These are phyloP conservation scores for Lachnellula willkommii DNA, from an alignment of 2,329 filamentous ascomycete genomes.

Conservation along the genomic window DNA sequence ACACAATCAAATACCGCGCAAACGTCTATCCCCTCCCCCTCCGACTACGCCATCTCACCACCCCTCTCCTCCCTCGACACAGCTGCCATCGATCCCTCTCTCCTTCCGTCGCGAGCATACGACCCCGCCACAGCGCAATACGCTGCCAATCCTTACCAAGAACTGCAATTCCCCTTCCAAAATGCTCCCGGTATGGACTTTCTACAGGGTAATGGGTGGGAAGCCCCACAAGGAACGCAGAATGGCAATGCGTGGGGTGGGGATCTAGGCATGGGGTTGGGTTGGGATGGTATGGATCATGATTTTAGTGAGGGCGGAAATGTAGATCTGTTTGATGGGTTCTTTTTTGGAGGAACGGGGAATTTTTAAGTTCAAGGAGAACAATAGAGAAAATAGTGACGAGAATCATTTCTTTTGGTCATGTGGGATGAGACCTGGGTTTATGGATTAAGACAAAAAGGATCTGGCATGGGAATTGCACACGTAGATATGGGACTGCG, in stretches of 20 bases:
- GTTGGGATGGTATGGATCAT: slow-evolving; percentile 20
- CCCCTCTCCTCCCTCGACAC: slow-evolving; percentile 22
- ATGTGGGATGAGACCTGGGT: too few species aligned
- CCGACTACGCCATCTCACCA: slow-evolving; percentile 25
- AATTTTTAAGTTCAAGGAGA: slow-evolving; percentile 7
- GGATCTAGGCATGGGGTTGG: slow-evolving; percentile 19
- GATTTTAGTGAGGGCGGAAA: slow-evolving; percentile 27
- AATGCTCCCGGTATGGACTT: slow-evolving; percentile 27
- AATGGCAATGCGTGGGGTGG: slow-evolving; percentile 13
- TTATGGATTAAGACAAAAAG: too few species aligned
- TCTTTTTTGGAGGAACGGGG: slow-evolving; percentile 44
- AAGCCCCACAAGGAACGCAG: slow-evolving; percentile 9
- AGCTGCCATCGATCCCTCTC: slow-evolving; percentile 26
- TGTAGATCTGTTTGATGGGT: slow-evolving; percentile 47
- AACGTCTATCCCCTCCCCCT: slow-evolving; percentile 10
- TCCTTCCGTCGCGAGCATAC: slow-evolving; percentile 19
- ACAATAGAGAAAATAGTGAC: too few species aligned
- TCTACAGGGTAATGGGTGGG: slow-evolving; percentile 17
- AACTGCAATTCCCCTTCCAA: slow-evolving; percentile 23
- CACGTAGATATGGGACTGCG: too few species aligned
- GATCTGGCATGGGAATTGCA: too few species aligned
- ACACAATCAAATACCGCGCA: not conserved
- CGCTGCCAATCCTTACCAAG: slow-evolving; percentile 3
- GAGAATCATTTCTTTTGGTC: too few species aligned
- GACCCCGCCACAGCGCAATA: slow-evolving; percentile 4